A percentile compares a stretch with the other conserved stretches of the same genome.
phyloP scores from a whole-genome alignment of 768 basidiomycete species.

The Cystobasidium ongulense region DNA sequence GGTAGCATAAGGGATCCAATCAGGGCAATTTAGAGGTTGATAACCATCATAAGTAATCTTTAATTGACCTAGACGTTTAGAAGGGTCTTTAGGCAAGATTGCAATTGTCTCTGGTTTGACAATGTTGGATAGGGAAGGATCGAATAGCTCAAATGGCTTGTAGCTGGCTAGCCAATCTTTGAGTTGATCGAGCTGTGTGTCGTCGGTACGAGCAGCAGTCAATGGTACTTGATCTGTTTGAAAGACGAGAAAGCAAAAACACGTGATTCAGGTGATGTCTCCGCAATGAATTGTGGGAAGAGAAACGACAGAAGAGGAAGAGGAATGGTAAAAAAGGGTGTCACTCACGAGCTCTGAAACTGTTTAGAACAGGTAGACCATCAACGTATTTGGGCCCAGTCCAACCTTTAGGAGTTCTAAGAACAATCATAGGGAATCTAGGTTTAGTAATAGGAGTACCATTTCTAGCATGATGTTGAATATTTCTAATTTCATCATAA shows the following conservation, averaged over 20 bases:
- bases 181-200: constrained; percentile 58
- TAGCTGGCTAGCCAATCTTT: constrained; percentile 70
- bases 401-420: constrained; percentile 70
- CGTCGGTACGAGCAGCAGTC: constrained; percentile 59
- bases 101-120: constrained; percentile 20
- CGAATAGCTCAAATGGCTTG: constrained; percentile 59
- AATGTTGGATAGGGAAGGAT: constrained; percentile 35
- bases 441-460: constrained; percentile 75
- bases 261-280: constrained; percentile 41
- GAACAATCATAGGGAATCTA: constrained; percentile 79
- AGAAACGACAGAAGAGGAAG: background rate
- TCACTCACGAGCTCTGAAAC: constrained; percentile 27
- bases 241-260: constrained; percentile 59
- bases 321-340: background rate
- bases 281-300: constrained; percentile 39
- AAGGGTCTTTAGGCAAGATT: constrained; percentile 36
- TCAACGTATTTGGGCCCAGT: constrained; percentile 38
- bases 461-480: constrained; percentile 67
- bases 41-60: constrained; percentile 54
- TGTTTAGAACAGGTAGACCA: constrained; percentile 5
- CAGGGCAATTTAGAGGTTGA: constrained; percentile 56
- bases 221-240: constrained; percentile 78
- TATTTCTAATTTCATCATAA: constrained; percentile 50
- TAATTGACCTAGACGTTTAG: constrained; percentile 36
- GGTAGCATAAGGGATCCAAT: constrained; percentile 57